Evolutionary conservation across 1,284 basidiomycete species (phyloP).

Genomic region (Coniferiporia weirii): DNA sequence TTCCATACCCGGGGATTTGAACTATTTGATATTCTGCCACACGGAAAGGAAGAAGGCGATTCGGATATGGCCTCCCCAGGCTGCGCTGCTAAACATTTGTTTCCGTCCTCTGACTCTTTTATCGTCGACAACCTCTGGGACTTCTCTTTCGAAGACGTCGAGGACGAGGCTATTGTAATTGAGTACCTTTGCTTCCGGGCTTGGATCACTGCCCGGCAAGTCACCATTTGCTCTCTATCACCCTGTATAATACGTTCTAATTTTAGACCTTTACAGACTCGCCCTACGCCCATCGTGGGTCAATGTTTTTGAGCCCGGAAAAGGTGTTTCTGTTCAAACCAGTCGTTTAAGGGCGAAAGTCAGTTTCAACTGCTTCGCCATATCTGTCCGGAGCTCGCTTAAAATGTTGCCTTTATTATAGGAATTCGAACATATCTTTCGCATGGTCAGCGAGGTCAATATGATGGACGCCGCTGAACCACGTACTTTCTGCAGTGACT

Average conservation of each 20-base stretch:
- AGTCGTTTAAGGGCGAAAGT: background rate
- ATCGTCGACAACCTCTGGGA: slow-evolving; percentile 29
- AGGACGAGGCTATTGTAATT: slow-evolving; percentile 21
- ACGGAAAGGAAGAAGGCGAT: slow-evolving; percentile 14
- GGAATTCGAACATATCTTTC: background rate
- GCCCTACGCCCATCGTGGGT: background rate
- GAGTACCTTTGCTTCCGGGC: slow-evolving; percentile 27
- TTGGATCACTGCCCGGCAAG: slow-evolving; percentile 34
- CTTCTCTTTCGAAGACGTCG: slow-evolving; percentile 11
- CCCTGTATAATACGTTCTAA: background rate
- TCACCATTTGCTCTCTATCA: background rate
- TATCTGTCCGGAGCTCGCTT: no score
- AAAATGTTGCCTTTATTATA: background rate
- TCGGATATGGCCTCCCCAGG: slow-evolving; percentile 20
- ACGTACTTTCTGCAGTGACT: slow-evolving; percentile 11
- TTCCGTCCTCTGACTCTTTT: slow-evolving; percentile 19
- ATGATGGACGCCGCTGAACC: slow-evolving; percentile 27
- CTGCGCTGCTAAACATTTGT: slow-evolving; percentile 22
- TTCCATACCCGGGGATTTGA: slow-evolving; percentile 29
- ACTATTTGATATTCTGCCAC: slow-evolving; percentile 22
- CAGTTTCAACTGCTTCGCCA: background rate
- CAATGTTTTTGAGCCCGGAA: background rate
- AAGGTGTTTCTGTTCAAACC: background rate
- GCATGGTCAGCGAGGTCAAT: slow-evolving; percentile 25
- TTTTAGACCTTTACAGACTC: background rate